These are phyloP conservation scores for Coemansia sp. DNA, from an alignment of 192 early-diverging fungal species.

Conservation along the genomic window DNA sequence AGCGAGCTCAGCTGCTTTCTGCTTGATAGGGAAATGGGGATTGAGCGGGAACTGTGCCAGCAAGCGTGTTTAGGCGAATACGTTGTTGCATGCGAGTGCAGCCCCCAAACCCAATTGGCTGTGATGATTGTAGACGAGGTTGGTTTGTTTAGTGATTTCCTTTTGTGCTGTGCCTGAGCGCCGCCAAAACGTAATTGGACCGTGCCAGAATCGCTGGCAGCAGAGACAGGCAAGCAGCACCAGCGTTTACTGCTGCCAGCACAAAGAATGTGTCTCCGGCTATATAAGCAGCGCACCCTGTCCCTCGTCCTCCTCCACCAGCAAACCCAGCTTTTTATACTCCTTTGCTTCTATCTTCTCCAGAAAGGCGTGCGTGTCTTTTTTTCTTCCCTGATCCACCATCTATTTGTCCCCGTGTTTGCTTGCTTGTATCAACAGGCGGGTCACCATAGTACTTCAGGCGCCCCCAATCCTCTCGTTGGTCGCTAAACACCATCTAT, in stretches of 20 bases:
- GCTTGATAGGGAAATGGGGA: neutral
- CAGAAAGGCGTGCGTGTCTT: neutral
- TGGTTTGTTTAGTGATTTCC: neutral
- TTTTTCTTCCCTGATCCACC: neutral
- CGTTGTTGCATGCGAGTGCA: conserved; percentile 6
- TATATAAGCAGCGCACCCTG: conserved; percentile 10
- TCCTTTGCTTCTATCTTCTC: neutral
- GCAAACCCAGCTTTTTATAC: neutral
- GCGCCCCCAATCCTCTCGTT: neutral
- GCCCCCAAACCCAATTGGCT: conserved; percentile 23
- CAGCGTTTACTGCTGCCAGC: neutral
- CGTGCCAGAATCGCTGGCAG: neutral
- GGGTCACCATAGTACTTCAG: neutral
- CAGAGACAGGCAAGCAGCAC: neutral
- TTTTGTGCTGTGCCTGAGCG: conserved; percentile 6
- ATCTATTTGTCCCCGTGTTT: neutral
- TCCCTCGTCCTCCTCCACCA: conserved; percentile 7
- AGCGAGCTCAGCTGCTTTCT: neutral
- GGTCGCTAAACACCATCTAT: neutral
- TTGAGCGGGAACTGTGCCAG: neutral
- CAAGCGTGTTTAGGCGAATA: conserved; percentile 6
- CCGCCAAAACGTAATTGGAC: neutral
- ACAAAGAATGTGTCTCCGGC: conserved; percentile 2
- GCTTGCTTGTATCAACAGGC: neutral
- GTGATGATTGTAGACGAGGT: neutral